Conservation (phyloP, 257 asterid species). For the Catharanthus roseus region DNA sequence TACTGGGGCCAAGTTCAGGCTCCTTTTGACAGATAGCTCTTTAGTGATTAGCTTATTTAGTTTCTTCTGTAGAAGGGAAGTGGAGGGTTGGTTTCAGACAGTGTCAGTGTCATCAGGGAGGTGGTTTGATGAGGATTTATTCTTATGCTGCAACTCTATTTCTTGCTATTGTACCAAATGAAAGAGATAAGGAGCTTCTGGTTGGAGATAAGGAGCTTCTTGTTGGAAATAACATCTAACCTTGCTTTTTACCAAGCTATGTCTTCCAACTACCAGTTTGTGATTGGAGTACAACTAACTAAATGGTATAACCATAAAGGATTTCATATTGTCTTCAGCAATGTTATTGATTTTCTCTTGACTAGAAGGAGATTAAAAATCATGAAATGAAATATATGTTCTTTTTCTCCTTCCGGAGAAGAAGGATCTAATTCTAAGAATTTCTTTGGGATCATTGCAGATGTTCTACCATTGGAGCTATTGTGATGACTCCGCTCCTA, state of each 20-base stretch:
- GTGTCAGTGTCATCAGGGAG: neutral
- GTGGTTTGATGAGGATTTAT: neutral
- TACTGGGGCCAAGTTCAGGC: neutral
- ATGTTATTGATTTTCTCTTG: neutral
- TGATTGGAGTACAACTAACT: neutral
- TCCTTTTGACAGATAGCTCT: neutral
- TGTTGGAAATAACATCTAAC: too few relatives aligned
- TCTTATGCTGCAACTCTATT: neutral
- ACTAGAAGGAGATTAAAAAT: neutral
- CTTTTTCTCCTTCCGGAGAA: neutral
- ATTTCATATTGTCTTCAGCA: neutral
- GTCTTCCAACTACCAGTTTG: neutral
- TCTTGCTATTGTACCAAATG: neutral
- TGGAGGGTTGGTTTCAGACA: neutral
- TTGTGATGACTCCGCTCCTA: slow-evolving; percentile 88
- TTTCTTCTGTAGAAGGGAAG: neutral
- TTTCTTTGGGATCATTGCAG: slow-evolving; percentile 40
- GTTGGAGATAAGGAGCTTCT: neutral
- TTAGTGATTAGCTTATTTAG: neutral
- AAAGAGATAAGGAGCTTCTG: neutral
- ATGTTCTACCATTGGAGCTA: slow-evolving; percentile 95
- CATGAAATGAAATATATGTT: neutral
- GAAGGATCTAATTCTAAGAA: neutral
- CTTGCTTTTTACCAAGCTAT: neutral
- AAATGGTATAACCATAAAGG: neutral